A percentile compares a stretch with the other conserved stretches of the same genome.
These are phyloP conservation scores for Amyloporia xantha DNA, from an alignment of 768 basidiomycete species.

Conservation along the genomic window DNA sequence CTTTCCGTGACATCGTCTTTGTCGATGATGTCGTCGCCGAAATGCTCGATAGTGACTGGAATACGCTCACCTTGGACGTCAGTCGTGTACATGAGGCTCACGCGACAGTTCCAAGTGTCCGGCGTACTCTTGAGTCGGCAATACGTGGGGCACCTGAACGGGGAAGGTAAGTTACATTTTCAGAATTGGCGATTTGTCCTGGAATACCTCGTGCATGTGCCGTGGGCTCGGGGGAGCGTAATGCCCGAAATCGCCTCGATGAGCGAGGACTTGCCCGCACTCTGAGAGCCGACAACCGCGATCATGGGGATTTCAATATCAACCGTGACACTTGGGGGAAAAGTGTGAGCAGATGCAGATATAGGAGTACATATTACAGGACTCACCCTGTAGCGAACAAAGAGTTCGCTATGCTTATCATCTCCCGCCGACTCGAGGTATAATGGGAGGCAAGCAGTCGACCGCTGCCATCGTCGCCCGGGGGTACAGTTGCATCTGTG, in stretches of 20 bases:
- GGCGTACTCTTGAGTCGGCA: slow-evolving; percentile 24
- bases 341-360: no score
- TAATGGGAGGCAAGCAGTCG: slow-evolving; percentile 45
- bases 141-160: slow-evolving; percentile 31
- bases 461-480: slow-evolving; percentile 22
- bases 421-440: slow-evolving; percentile 34
- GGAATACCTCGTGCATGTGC: slow-evolving; percentile 65
- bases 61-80: slow-evolving; percentile 20
- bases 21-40: slow-evolving; percentile 36
- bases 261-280: slow-evolving; percentile 70
- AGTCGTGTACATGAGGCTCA: slow-evolving; percentile 25
- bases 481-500: no score
- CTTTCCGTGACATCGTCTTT: slow-evolving; percentile 56
- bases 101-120: slow-evolving; percentile 27
- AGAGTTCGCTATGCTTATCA: slow-evolving; percentile 55
- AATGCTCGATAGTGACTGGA: slow-evolving; percentile 27
- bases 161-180: background rate
- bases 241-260: slow-evolving; percentile 75
- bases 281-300: slow-evolving; percentile 66
- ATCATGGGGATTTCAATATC: slow-evolving; percentile 73
- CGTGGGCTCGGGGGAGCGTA: slow-evolving; percentile 60
- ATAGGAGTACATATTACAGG: no score
- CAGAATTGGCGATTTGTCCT: background rate
- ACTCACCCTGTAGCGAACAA: slow-evolving; percentile 55
- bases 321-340: no score